Base-by-base conservation (phyloP, 805 yeast species). In the Starmerella vaccinii region DNA sequence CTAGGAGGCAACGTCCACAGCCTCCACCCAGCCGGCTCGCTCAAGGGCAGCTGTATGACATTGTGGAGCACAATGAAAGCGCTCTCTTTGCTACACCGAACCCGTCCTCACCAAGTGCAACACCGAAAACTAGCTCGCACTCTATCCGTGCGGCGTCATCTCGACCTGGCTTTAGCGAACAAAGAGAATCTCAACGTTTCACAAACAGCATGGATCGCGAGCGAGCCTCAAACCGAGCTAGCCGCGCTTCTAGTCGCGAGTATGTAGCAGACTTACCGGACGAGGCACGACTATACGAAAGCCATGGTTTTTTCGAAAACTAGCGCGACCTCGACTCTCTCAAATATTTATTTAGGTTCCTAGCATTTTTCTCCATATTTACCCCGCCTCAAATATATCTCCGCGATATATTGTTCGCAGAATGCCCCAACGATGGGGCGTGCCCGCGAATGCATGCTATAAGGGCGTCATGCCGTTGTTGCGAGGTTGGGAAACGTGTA, bases 261-360 rank as follows among this genome's bases (percentile, higher is more conserved):
- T 57, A 57, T 46, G 50, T 53, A 18, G 50, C 56, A 19, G 46
- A 57, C 16, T 46, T 59, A 10, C 62, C 62, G 4, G 60, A 59
- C 38, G 62, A 59, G 45, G 62, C 57, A 10, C 46, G 39, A 9
- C 37, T 53, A 1, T 58, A 58, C 27, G 49, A 52, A 15, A 51
- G 34, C 40, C 41, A 41, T 19, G 46, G 38, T 1, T 21, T 43
- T 4, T 30, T 43, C 16, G 38, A 43, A n/a, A 33, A 21, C 27
- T 23, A 22, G 22, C 15, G 15, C n/a, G 15, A n/a, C 8, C 7
- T 16, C 18, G 15, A n/a, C 35, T 2, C 12, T 5, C 7, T 18
- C 7, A 26, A 41, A 22, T 41, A 41, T 41, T 41, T 41, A 41
- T 41, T 24, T 6, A 39, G n/a, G n/a, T 22, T 5, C 21, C 41